Evolutionary conservation across 1,139 yeast species (phyloP).

Genomic region (Debaryomyces subglobosus): DNA sequence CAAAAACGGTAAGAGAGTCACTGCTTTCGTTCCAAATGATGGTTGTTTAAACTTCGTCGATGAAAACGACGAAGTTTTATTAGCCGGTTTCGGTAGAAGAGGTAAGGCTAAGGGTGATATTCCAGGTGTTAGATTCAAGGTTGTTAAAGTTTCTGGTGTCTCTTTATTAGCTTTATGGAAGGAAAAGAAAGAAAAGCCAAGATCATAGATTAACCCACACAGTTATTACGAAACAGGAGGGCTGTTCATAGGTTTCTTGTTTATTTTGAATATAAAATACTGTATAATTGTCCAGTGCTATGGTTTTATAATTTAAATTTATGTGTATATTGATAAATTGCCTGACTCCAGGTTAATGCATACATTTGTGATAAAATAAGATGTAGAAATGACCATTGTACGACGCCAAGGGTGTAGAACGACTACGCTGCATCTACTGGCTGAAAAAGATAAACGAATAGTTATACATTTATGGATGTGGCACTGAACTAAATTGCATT

Average conservation of each 20-base stretch:
- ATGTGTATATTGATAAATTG: slow-evolving; percentile 27
- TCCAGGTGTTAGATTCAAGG: slow-evolving; percentile 99
- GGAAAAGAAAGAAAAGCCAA: slow-evolving; percentile 99
- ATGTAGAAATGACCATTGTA: neutral
- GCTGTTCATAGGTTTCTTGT: slow-evolving; percentile 9
- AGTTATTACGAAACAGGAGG: slow-evolving; percentile 6
- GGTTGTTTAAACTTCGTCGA: slow-evolving; percentile 99
- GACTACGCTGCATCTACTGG: neutral
- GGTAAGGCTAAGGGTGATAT: slow-evolving; percentile 99
- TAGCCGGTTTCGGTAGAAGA: slow-evolving; percentile 99
- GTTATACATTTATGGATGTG: neutral
- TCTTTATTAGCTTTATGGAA: slow-evolving; percentile 99
- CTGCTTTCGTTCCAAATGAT: slow-evolving; percentile 99
- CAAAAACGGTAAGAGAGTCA: slow-evolving; percentile 99
- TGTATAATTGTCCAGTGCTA: slow-evolving; percentile 12
- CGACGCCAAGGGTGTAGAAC: neutral
- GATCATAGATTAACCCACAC: slow-evolving; percentile 61
- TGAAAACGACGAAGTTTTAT: slow-evolving; percentile 98
- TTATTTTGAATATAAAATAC: slow-evolving; percentile 8
- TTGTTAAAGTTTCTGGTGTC: slow-evolving; percentile 99
- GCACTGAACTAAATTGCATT: neutral
- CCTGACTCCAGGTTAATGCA: slow-evolving; percentile 20
- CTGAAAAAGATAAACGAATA: neutral
- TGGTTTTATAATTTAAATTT: slow-evolving; percentile 19
- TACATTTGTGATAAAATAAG: slow-evolving; percentile 16